Conservation (phyloP, 2,329 filamentous ascomycete species). For the Penicillium rolfsii region DNA sequence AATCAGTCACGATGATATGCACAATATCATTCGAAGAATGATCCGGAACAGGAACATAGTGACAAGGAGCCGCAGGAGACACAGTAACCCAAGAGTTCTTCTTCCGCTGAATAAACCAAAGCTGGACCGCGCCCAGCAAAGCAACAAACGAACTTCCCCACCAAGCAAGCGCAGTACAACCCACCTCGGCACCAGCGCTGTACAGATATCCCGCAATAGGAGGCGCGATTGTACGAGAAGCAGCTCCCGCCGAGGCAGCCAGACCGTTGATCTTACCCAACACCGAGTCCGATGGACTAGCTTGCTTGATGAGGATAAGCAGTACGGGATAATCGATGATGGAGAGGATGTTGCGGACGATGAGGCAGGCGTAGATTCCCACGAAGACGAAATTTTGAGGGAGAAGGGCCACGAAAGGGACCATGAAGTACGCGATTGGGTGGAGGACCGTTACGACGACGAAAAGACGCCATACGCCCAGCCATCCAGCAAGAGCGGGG, state of each 20-base stretch:
- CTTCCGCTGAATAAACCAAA: conserved; percentile 58
- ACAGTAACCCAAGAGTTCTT: conserved; percentile 48
- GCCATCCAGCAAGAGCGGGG: conserved; percentile 63
- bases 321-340: conserved; percentile 71
- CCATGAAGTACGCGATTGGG: conserved; percentile 68
- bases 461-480: conserved; percentile 71
- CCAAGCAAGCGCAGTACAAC: conserved; percentile 66
- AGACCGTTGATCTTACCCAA: conserved; percentile 74
- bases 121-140: conserved; percentile 58
- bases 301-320: conserved; percentile 73
- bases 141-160: conserved; percentile 63
- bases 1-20: conserved; percentile 37
- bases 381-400: conserved; percentile 58
- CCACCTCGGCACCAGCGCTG: conserved; percentile 59
- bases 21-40: conserved; percentile 30
- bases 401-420: conserved; percentile 68
- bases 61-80: conserved; percentile 39
- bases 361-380: conserved; percentile 68
- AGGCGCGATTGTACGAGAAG: conserved; percentile 69
- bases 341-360: conserved; percentile 68
- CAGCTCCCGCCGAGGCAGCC: conserved; percentile 71
- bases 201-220: conserved; percentile 71
- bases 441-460: conserved; percentile 67
- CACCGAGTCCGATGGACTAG: conserved; percentile 63
- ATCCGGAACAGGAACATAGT: conserved; percentile 23